Evolutionary conservation across 768 basidiomycete species (phyloP).

Genomic region (Mycena vitilis): DNA sequence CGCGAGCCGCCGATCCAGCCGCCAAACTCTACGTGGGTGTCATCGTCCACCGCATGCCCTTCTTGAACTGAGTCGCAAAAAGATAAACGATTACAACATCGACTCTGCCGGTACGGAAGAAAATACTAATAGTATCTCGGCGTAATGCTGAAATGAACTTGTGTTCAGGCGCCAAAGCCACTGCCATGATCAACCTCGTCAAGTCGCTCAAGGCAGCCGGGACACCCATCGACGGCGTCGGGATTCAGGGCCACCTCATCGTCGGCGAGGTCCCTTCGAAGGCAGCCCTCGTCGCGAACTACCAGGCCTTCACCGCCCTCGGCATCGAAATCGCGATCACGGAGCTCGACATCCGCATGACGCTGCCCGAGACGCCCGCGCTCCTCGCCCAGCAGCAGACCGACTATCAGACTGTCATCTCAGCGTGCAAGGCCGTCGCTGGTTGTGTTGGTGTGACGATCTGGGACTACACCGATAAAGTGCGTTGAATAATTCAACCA

Average conservation of each 20-base stretch:
- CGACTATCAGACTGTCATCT: conserved; percentile 68
- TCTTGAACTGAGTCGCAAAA: not conserved
- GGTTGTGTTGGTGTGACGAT: conserved; percentile 50
- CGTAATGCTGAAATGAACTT: too few relatives aligned
- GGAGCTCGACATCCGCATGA: conserved; percentile 75
- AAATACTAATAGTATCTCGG: too few relatives aligned
- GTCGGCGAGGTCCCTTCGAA: conserved; percentile 64
- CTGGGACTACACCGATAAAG: conserved; percentile 45
- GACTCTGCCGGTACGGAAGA: conserved; percentile 27
- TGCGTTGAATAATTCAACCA: not conserved
- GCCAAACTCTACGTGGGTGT: conserved; percentile 58
- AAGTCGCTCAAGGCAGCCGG: conserved; percentile 50
- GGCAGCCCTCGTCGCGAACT: conserved; percentile 54
- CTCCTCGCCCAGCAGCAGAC: conserved; percentile 64
- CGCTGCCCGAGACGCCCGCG: conserved; percentile 60
- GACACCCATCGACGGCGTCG: conserved; percentile 63
- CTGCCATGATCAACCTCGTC: conserved; percentile 56
- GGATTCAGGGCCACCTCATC: conserved; percentile 70
- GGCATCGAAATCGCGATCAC: conserved; percentile 78
- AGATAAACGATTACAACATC: conserved; percentile 47
- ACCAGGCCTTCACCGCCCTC: conserved; percentile 65
- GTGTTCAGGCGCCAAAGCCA: conserved; percentile 50
- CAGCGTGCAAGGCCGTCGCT: conserved; percentile 60
- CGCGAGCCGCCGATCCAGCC: conserved; percentile 55
- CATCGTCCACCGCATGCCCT: not conserved